phyloP scores from a whole-genome alignment of 495 filamentous ascomycete species.

The Hypoxylon trugodes region DNA sequence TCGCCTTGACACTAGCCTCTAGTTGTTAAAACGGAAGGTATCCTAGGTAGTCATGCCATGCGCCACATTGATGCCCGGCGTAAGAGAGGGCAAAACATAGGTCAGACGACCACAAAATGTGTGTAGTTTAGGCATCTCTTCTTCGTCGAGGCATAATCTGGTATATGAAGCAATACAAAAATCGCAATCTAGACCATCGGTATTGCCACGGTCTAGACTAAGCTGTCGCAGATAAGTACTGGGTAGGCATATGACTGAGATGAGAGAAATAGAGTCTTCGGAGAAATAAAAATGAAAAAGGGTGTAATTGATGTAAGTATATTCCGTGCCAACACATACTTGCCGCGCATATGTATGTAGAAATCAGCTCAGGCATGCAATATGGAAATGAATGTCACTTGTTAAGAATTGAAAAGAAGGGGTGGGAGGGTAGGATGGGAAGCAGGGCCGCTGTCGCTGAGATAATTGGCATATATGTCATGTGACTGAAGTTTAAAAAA shows the following conservation, averaged over 20 bases:
- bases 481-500: too few species aligned
- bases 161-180: conserved; percentile 6
- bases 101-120: conserved; percentile 11
- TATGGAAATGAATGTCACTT: too few species aligned
- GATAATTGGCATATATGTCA: too few species aligned
- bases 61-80: conserved; percentile 16
- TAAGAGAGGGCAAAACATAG: conserved; percentile 11
- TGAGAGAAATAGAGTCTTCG: too few species aligned
- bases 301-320: too few species aligned
- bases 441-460: too few species aligned
- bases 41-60: conserved; percentile 18
- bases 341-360: neutral
- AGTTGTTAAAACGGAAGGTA: neutral
- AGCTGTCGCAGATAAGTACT: neutral
- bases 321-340: neutral
- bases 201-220: conserved; percentile 28
- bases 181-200: conserved; percentile 14
- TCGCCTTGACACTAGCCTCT: neutral
- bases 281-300: too few species aligned
- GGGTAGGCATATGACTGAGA: conserved; percentile 1
- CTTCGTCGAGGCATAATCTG: conserved; percentile 1
- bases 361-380: conserved; percentile 11
- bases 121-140: conserved; percentile 9
- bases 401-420: too few species aligned
- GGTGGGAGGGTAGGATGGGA: too few species aligned